Conservation (phyloP, 2,329 filamentous ascomycete species). For the Sporothrix pseudoabietina region DNA sequence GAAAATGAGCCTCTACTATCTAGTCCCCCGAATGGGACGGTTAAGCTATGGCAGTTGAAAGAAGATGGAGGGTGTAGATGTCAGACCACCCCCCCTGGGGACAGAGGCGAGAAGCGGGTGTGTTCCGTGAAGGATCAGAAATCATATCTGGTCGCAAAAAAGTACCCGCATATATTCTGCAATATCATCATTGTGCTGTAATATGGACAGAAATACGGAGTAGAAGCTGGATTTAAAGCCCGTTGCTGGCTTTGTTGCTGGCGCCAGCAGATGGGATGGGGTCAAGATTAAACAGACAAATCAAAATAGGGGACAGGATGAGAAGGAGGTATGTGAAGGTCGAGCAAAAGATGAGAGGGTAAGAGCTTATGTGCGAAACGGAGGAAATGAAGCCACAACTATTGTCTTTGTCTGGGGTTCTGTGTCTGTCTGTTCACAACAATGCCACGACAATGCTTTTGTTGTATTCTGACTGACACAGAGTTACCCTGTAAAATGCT, state of each 20-base stretch:
- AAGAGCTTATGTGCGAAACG: slow-evolving; percentile 4
- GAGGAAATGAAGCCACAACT: neutral
- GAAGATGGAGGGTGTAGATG: neutral
- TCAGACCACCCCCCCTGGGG: neutral
- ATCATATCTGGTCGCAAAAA: neutral
- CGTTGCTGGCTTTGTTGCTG: neutral
- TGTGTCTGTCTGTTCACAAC: neutral
- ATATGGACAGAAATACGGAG: neutral
- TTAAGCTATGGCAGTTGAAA: neutral
- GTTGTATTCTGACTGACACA: neutral
- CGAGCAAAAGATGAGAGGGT: neutral
- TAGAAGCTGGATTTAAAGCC: neutral
- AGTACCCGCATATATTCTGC: neutral
- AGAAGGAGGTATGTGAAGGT: neutral
- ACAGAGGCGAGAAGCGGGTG: neutral
- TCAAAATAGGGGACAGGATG: neutral
- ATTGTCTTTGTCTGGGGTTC: neutral
- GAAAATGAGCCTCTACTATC: neutral
- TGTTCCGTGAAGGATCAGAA: neutral
- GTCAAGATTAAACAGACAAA: neutral
- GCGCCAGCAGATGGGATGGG: slow-evolving; percentile 7
- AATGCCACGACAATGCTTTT: neutral
- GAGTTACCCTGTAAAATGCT: neutral
- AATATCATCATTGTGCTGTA: neutral
- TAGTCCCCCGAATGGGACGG: neutral